phyloP scores from a whole-genome alignment of 768 basidiomycete species.

The Russula ochroleuca region DNA sequence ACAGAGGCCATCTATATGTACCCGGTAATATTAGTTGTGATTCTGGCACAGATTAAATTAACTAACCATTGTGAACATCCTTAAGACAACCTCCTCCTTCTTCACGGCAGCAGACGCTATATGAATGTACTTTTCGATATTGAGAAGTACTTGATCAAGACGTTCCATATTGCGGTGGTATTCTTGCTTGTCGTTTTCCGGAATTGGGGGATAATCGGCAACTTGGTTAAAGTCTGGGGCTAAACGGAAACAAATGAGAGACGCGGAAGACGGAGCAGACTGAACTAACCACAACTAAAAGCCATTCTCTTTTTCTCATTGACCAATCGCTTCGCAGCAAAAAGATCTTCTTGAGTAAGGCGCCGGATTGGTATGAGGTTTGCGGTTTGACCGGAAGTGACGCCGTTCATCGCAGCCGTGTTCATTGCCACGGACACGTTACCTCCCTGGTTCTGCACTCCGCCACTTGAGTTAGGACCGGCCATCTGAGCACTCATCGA shows the following conservation, averaged over 20 bases:
- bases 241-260: neutral
- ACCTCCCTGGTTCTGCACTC: conserved; percentile 9
- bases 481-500: conserved; percentile 7
- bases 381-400: neutral
- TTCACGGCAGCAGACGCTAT: conserved; percentile 6
- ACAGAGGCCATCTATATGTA: conserved; percentile 17
- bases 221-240: conserved; percentile 4
- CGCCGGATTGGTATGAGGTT: conserved; percentile 13
- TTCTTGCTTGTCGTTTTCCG: conserved; percentile 15
- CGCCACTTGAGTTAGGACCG: neutral
- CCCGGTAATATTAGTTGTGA: neutral
- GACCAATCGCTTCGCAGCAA: conserved; percentile 10
- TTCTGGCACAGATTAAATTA: neutral
- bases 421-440: conserved; percentile 15
- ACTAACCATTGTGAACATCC: conserved; percentile 20
- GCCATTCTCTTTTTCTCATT: conserved; percentile 11
- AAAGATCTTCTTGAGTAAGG: neutral
- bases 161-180: conserved; percentile 22
- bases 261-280: neutral
- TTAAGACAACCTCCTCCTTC: conserved; percentile 6
- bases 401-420: neutral
- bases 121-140: conserved; percentile 18
- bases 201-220: neutral
- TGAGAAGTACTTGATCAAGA: conserved; percentile 10
- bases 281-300: conserved; percentile 2